phyloP scores from a whole-genome alignment of 768 basidiomycete genomes.

The Podaxis rugospora region DNA sequence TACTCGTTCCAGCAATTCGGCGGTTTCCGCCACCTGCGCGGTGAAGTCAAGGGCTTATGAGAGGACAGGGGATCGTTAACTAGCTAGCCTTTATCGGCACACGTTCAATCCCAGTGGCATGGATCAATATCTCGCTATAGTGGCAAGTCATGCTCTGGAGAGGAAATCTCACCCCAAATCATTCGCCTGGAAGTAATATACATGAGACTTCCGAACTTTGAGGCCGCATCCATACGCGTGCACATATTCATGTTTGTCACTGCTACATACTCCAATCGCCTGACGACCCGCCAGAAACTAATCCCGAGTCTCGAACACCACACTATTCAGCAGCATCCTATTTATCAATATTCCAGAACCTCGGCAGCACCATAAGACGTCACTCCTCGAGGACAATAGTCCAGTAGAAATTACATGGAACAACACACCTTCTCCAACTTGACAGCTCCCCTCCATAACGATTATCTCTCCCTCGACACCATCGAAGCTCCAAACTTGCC shows the following conservation, averaged over 20 bases:
- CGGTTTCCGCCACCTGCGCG: not conserved
- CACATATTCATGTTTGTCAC: not conserved
- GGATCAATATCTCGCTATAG: not conserved
- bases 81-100: not conserved
- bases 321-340: too few relatives aligned
- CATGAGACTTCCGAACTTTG: not conserved
- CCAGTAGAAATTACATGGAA: not conserved
- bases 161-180: not conserved
- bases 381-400: not conserved
- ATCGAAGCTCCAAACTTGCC: not conserved
- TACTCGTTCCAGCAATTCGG: not conserved
- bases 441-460: slow-evolving; percentile 9
- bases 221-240: not conserved
- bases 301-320: too few relatives aligned
- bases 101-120: not conserved
- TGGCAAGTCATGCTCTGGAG: not conserved
- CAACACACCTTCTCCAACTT: slow-evolving; percentile 4
- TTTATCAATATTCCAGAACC: not conserved
- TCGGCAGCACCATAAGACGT: not conserved
- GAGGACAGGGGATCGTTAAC: not conserved
- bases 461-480: not conserved
- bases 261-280: not conserved
- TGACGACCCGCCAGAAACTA: too few relatives aligned
- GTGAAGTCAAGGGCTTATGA: not conserved
- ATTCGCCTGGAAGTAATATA: not conserved